Conservation (phyloP, 306 rosid genomes). For the Medicago lupulina region DNA sequence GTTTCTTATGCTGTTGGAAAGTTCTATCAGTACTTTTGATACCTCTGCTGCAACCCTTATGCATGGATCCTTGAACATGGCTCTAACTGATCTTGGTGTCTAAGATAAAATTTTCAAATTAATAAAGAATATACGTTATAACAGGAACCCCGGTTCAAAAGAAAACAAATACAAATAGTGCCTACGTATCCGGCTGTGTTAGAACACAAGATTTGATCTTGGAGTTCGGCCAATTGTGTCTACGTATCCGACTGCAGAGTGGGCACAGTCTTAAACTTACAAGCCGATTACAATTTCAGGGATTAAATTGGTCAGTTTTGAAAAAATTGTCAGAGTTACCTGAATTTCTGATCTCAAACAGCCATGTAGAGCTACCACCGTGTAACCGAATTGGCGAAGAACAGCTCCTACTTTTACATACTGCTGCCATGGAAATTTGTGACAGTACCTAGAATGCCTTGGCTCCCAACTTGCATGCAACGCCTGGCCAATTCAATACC, state of each 20-base stretch:
- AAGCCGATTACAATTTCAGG: too few relatives aligned
- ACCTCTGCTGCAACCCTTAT: constrained; percentile 73
- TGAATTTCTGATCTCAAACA: constrained; percentile 89
- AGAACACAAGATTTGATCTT: too few relatives aligned
- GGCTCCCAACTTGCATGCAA: constrained; percentile 98
- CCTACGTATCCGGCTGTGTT: too few relatives aligned
- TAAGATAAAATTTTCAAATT: constrained; percentile 34
- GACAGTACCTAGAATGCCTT: constrained; percentile 84
- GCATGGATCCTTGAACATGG: constrained; percentile 89
- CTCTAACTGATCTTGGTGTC: constrained; percentile 82
- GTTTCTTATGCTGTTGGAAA: constrained; percentile 71
- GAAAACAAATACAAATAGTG: too few relatives aligned
- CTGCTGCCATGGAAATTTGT: constrained; percentile 85
- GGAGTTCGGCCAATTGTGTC: too few relatives aligned
- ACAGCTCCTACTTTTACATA: constrained; percentile 88
- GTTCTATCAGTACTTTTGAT: constrained; percentile 78
- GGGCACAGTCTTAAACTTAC: too few relatives aligned
- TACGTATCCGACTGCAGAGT: too few relatives aligned
- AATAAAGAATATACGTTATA: neutral
- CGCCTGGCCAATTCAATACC: constrained; percentile 61
- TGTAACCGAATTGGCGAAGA: constrained; percentile 93
- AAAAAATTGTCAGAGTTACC: constrained; percentile 46
- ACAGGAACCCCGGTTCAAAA: too few relatives aligned
- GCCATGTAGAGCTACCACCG: constrained; percentile 91
- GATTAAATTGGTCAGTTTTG: too few relatives aligned